These are phyloP conservation scores for Suhomyces pyralidae DNA, from an alignment of 805 yeast species.

Conservation along the genomic window DNA sequence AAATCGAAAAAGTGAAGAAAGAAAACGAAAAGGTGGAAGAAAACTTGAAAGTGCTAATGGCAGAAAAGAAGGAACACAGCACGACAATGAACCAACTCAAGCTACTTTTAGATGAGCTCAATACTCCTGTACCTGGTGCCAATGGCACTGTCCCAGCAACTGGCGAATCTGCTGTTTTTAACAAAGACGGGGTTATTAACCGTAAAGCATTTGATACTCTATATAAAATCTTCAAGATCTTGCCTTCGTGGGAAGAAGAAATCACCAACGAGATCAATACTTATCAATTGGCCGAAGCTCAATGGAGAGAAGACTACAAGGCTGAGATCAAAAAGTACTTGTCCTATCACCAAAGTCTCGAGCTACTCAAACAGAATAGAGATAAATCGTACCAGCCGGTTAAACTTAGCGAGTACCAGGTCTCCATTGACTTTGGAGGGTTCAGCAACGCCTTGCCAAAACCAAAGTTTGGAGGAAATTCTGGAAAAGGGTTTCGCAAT, in stretches of 20 bases:
- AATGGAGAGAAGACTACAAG: conserved; percentile 31
- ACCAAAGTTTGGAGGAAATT: not conserved
- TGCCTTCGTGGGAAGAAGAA: conserved; percentile 36
- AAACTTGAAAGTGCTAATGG: conserved; percentile 15
- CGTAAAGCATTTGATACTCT: conserved; percentile 25
- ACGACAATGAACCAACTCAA: conserved; percentile 16
- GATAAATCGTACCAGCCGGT: conserved; percentile 31
- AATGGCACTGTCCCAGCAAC: not conserved
- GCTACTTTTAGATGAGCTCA: conserved; percentile 24
- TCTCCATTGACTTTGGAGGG: conserved; percentile 41
- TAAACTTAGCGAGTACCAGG: conserved; percentile 32
- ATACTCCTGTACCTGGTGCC: conserved; percentile 3
- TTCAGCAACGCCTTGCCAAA: conserved; percentile 26
- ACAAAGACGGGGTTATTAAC: conserved; percentile 30
- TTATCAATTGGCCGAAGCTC: conserved; percentile 23
- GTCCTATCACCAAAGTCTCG: conserved; percentile 25
- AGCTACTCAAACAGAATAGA: conserved; percentile 20
- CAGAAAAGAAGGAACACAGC: conserved; percentile 23
- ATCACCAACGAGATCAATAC: conserved; percentile 24
- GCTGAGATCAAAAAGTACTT: conserved; percentile 29
- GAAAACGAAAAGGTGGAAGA: conserved; percentile 28
- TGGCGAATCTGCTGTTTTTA: conserved; percentile 16
- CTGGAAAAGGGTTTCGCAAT: conserved; percentile 7
- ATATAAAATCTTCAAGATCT: conserved; percentile 20
- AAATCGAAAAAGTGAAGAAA: conserved; percentile 17